phyloP scores from a whole-genome alignment of 2,329 filamentous ascomycete genomes.

The Paracoccidioides brasiliensis region DNA sequence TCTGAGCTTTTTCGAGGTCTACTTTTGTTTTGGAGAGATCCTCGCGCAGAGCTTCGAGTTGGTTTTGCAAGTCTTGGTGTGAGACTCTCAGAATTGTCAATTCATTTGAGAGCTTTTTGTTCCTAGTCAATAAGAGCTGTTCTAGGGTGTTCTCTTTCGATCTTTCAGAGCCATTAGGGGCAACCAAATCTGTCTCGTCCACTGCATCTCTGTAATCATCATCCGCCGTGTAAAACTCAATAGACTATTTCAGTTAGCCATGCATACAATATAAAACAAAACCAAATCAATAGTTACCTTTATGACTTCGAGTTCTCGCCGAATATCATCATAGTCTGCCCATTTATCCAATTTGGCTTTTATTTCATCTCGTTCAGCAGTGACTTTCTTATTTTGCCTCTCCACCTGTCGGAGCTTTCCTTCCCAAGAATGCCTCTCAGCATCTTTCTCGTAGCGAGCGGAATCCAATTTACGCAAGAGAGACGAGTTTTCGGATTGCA shows the following conservation, averaged over 20 bases:
- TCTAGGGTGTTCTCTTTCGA: constrained; percentile 70
- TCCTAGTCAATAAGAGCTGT: constrained; percentile 77
- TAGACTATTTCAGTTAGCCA: constrained; percentile 44
- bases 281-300: constrained; percentile 40
- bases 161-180: constrained; percentile 41
- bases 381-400: constrained; percentile 59
- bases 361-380: constrained; percentile 67
- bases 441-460: constrained; percentile 68
- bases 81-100: constrained; percentile 85
- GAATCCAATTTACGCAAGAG: constrained; percentile 80
- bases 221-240: constrained; percentile 80
- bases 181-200: constrained; percentile 13
- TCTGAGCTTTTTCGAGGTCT: constrained; percentile 73
- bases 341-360: constrained; percentile 75
- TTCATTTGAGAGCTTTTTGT: constrained; percentile 94
- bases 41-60: constrained; percentile 67
- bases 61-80: constrained; percentile 75
- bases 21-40: constrained; percentile 71
- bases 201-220: constrained; percentile 51
- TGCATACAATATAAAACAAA: neutral
- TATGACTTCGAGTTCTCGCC: constrained; percentile 87
- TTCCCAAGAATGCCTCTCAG: constrained; percentile 63
- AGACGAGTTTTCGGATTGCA: constrained; percentile 87
- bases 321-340: constrained; percentile 91
- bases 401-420: constrained; percentile 64